Conservation (phyloP, 2,329 filamentous ascomycete species). For the Berkeleyomyces basicola region DNA sequence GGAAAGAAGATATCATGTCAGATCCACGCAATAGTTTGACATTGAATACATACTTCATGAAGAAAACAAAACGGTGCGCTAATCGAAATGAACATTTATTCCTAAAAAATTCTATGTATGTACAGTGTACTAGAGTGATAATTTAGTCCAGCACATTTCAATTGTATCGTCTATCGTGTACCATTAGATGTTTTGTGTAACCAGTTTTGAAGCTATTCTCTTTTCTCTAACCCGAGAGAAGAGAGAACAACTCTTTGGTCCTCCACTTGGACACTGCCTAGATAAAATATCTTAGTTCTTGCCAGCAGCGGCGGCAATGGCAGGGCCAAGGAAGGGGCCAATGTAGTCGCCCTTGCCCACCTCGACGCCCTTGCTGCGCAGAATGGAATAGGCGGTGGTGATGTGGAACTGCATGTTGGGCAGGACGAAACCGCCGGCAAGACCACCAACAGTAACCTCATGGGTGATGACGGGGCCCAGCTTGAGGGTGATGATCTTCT, state of each 20-base stretch:
- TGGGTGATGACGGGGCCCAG: slow-evolving; percentile 16
- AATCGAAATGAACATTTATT: too few species aligned
- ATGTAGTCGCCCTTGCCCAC: slow-evolving; percentile 40
- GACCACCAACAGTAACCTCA: slow-evolving; percentile 12
- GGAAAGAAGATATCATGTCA: not conserved
- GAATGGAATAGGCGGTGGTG: slow-evolving; percentile 37
- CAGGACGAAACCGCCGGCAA: slow-evolving; percentile 25
- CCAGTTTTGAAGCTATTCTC: not conserved
- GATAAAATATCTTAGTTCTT: not conserved
- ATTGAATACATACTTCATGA: not conserved
- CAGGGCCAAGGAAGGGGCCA: slow-evolving; percentile 6
- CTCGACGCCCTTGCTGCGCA: slow-evolving; percentile 38
- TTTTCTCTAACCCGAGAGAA: not conserved
- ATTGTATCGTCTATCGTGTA: not conserved
- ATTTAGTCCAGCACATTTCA: too few species aligned
- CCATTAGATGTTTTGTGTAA: not conserved
- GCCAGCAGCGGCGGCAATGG: slow-evolving; percentile 1
- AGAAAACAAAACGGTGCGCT: too few species aligned
- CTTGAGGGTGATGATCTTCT: slow-evolving; percentile 18
- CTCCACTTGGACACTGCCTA: not conserved
- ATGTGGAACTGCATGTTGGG: slow-evolving; percentile 48
- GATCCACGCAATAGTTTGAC: not conserved
- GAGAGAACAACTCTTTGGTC: not conserved
- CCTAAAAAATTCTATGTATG: too few species aligned
- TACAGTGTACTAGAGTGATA: too few species aligned